Evolutionary conservation across 306 rosid species (phyloP).

Genomic region (Benincasa hispida): DNA sequence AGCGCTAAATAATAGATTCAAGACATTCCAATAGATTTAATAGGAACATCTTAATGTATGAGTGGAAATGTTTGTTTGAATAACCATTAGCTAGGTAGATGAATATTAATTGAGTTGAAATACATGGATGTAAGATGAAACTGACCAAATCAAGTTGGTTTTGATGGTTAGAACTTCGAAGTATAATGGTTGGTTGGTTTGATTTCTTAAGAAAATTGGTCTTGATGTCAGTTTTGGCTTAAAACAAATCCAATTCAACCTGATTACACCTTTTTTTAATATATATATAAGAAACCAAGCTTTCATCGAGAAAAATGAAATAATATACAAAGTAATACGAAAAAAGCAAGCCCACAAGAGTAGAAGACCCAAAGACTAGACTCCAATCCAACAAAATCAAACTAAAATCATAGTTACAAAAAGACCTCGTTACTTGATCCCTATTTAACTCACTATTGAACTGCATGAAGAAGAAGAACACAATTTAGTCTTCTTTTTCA

Average conservation of each 20-base stretch:
- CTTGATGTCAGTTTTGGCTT: background rate
- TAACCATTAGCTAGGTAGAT: background rate
- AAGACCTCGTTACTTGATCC: too few relatives aligned
- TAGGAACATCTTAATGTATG: background rate
- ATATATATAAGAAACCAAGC: too few relatives aligned
- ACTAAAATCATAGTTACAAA: too few relatives aligned
- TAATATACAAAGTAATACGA: too few relatives aligned
- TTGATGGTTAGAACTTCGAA: background rate
- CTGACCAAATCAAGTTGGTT: background rate
- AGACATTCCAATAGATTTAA: too few relatives aligned
- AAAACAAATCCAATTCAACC: background rate
- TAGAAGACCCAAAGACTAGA: too few relatives aligned
- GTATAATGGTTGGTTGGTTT: background rate
- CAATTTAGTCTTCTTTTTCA: background rate
- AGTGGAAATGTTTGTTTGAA: background rate
- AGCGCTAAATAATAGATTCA: too few relatives aligned
- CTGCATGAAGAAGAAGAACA: background rate
- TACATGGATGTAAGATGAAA: background rate
- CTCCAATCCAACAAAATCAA: too few relatives aligned
- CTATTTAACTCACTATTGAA: background rate
- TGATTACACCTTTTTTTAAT: background rate
- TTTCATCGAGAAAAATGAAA: too few relatives aligned
- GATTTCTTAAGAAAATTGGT: background rate
- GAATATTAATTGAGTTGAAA: background rate
- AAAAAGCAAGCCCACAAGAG: too few relatives aligned